Evolutionary conservation across 306 rosid genomes (phyloP), one percentile per base, ranked within the genome.

Genomic region (Cicer judaicum): DNA sequence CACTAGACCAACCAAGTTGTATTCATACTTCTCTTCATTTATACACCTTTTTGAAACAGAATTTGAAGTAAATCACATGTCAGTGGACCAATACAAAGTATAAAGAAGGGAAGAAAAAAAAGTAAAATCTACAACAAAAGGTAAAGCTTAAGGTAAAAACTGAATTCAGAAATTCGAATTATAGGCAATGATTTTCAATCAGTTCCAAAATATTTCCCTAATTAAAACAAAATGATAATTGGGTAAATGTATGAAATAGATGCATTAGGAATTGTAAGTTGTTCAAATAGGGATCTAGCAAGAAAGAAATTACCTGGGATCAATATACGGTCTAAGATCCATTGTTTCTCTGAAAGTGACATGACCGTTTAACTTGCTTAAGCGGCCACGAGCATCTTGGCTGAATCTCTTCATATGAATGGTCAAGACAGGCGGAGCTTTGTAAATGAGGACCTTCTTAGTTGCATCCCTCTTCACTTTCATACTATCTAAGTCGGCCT

Each of bases 391-490:
- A 16, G 89, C 86, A 85, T 95, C 99, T 73, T 93, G 98, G 86
- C 93, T 84, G 83, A 95, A 95, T 74, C 99, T 86, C 84, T 95
- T 95, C 59, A 95, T 85, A 89, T 92, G 99, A 80, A 95, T 88
- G 48, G 93, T 92, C 77, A 95, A 82, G 74, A 92, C 79, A 46
- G 90, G 91, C 0, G 98, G 98, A 66, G 96, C 90, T 82, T 83
- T 92, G 79, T 82, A 78, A 71, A 95, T 88, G 70, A 92, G 84
- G 77, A 86, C 89, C 75, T 91, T 90, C 86, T 90, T 95, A 19
- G 88, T 90, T 21, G 98, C 99, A 81, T 95, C 89, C 85, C 98
- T 87, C 81, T 86, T 95, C 85, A 92, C 93, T 79, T 82, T 83
- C 80, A 81, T 84, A 68, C 38, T 38, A 64, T 84, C 76, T 47